These are phyloP conservation scores for Myxozyma kluyveri DNA, from an alignment of 805 yeast genomes.

Conservation along the genomic window DNA sequence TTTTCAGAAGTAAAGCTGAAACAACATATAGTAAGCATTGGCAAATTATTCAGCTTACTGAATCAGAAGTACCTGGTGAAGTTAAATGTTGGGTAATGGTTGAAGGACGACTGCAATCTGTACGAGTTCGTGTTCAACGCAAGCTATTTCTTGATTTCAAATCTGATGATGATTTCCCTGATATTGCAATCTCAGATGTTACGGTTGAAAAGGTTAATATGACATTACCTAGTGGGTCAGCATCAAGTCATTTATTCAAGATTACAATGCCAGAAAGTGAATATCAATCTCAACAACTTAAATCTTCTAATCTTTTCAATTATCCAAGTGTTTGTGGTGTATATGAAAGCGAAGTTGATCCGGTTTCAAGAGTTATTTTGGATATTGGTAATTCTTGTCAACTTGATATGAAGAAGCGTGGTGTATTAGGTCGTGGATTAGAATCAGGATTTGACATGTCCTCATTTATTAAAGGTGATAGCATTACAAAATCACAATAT, in stretches of 20 bases:
- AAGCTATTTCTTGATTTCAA: constrained; percentile 67
- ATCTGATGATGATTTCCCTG: constrained; percentile 45
- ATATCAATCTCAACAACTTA: constrained; percentile 55
- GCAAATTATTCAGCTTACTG: constrained; percentile 75
- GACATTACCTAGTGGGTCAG: constrained; percentile 66
- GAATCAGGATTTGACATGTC: constrained; percentile 72
- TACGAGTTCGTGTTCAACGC: constrained; percentile 72
- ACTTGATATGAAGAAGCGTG: constrained; percentile 69
- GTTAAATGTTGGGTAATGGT: constrained; percentile 69
- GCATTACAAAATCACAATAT: constrained; percentile 49
- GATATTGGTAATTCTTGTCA: constrained; percentile 72
- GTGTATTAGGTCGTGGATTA: constrained; percentile 80
- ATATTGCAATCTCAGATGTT: constrained; percentile 45
- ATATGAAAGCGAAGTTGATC: constrained; percentile 69
- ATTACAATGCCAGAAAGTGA: constrained; percentile 65
- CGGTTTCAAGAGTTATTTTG: constrained; percentile 72
- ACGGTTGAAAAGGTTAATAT: constrained; percentile 57
- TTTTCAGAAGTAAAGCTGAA: constrained; percentile 77
- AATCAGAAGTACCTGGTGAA: constrained; percentile 65
- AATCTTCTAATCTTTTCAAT: constrained; percentile 62
- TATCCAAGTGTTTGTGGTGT: constrained; percentile 61
- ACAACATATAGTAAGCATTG: constrained; percentile 67
- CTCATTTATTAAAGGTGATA: constrained; percentile 17
- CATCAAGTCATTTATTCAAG: constrained; percentile 52
- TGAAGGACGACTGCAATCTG: constrained; percentile 67